Percentiles rank a stretch among this genome's conserved stretches.
Evolutionary conservation across 2,329 filamentous ascomycete species (phyloP).

Genomic region (Cryphonectria parasitica): DNA sequence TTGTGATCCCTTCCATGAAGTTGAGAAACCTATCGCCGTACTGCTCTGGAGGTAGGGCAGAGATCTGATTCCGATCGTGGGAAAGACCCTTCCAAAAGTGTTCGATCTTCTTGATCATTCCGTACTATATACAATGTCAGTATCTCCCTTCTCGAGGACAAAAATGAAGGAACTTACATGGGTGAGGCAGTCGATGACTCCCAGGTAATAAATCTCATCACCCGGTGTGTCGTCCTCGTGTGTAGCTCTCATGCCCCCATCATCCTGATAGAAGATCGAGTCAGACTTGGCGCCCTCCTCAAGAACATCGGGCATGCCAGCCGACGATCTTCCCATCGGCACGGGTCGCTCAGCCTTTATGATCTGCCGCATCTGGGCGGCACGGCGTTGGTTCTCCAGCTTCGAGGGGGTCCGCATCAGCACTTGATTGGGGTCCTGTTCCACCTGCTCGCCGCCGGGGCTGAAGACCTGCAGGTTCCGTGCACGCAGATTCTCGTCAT

Average conservation of each 20-base stretch:
- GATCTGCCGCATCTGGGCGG: constrained; percentile 86
- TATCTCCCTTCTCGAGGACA: neutral
- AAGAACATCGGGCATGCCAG: constrained; percentile 89
- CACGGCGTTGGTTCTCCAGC: constrained; percentile 87
- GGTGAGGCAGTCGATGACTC: constrained; percentile 97
- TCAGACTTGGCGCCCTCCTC: constrained; percentile 70
- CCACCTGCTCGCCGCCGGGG: constrained; percentile 70
- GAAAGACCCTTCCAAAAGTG: constrained; percentile 96
- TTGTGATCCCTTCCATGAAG: constrained; percentile 89
- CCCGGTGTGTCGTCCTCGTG: constrained; percentile 84
- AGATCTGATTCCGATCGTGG: constrained; percentile 83
- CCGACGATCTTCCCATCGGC: constrained; percentile 82
- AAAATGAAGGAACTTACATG: constrained; percentile 67
- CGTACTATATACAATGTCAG: constrained; percentile 65
- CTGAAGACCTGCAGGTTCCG: constrained; percentile 95
- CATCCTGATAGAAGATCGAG: constrained; percentile 89
- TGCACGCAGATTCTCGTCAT: constrained; percentile 88
- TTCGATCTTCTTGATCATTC: constrained; percentile 90
- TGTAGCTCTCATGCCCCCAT: constrained; percentile 90
- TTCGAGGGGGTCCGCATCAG: constrained; percentile 92
- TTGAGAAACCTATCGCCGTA: constrained; percentile 94
- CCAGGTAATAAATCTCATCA: constrained; percentile 96
- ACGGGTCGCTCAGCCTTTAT: constrained; percentile 91
- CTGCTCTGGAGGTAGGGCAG: constrained; percentile 83
- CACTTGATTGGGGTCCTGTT: constrained; percentile 62